Conservation (phyloP, 805 yeast species). For the Wickerhamiella australiensis region DNA sequence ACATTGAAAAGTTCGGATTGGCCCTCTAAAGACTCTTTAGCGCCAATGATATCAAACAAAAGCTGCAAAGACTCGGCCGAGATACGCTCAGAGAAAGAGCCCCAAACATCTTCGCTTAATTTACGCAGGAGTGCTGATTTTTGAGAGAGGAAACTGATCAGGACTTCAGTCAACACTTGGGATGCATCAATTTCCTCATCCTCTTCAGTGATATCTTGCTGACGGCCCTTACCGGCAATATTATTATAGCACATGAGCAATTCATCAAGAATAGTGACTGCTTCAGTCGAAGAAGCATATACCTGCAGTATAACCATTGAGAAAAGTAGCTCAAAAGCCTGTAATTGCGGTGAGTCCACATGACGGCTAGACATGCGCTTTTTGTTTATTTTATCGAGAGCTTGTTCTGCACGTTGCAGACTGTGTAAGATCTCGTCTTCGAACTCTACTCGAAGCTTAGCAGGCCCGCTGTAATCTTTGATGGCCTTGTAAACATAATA, state of each 20-base stretch:
- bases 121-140: slow-evolving; percentile 46
- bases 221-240: slow-evolving; percentile 31
- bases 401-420: slow-evolving; percentile 38
- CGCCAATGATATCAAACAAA: slow-evolving; percentile 42
- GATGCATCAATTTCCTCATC: slow-evolving; percentile 34
- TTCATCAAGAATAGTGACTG: slow-evolving; percentile 63
- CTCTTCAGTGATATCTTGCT: slow-evolving; percentile 27
- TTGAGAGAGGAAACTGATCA: slow-evolving; percentile 46
- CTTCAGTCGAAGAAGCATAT: slow-evolving; percentile 60
- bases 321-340: slow-evolving; percentile 62
- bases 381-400: slow-evolving; percentile 36
- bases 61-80: slow-evolving; percentile 36
- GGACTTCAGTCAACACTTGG: slow-evolving; percentile 45
- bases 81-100: slow-evolving; percentile 39
- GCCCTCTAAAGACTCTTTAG: slow-evolving; percentile 74
- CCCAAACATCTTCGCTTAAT: slow-evolving; percentile 46
- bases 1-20: slow-evolving; percentile 63
- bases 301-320: slow-evolving; percentile 69
- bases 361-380: slow-evolving; percentile 30
- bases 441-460: slow-evolving; percentile 30
- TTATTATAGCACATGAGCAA: slow-evolving; percentile 46
- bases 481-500: slow-evolving; percentile 24
- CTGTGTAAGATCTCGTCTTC: slow-evolving; percentile 47
- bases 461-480: slow-evolving; percentile 16
- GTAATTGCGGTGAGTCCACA: slow-evolving; percentile 34